Conservation (phyloP, 768 basidiomycete genomes). For the Russula virescens region DNA sequence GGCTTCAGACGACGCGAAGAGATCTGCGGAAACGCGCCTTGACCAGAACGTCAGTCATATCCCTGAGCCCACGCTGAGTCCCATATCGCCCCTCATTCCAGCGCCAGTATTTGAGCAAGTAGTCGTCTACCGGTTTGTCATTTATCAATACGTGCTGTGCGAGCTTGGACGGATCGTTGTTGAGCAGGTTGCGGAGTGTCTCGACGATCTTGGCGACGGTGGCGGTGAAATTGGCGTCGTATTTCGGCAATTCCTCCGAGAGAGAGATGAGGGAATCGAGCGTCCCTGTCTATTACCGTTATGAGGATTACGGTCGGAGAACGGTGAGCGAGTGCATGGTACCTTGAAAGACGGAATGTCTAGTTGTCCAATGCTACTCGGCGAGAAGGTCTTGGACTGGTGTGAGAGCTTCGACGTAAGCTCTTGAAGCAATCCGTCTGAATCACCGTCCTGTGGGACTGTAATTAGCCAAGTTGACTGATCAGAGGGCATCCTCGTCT, state of each 20-base stretch:
- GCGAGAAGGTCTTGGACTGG: constrained; percentile 45
- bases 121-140: constrained; percentile 72
- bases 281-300: constrained; percentile 70
- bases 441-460: constrained; percentile 80
- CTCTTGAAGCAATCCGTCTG: constrained; percentile 67
- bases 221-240: constrained; percentile 80
- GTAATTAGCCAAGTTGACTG: constrained; percentile 92
- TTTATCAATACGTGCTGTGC: constrained; percentile 74
- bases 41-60: constrained; percentile 78
- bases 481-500: constrained; percentile 81
- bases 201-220: constrained; percentile 92
- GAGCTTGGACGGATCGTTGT: constrained; percentile 77
- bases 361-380: constrained; percentile 54
- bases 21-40: constrained; percentile 50
- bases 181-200: constrained; percentile 82
- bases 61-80: constrained; percentile 70
- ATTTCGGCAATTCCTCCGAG: constrained; percentile 90
- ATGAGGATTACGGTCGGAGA: not conserved
- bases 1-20: constrained; percentile 3
- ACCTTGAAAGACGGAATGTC: constrained; percentile 90
- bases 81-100: constrained; percentile 96
- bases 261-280: constrained; percentile 82
- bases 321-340: constrained; percentile 18
- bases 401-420: constrained; percentile 55
- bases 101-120: constrained; percentile 74